Conservation (phyloP, 179 eudicot species). For the Patellifolia procumbens region DNA sequence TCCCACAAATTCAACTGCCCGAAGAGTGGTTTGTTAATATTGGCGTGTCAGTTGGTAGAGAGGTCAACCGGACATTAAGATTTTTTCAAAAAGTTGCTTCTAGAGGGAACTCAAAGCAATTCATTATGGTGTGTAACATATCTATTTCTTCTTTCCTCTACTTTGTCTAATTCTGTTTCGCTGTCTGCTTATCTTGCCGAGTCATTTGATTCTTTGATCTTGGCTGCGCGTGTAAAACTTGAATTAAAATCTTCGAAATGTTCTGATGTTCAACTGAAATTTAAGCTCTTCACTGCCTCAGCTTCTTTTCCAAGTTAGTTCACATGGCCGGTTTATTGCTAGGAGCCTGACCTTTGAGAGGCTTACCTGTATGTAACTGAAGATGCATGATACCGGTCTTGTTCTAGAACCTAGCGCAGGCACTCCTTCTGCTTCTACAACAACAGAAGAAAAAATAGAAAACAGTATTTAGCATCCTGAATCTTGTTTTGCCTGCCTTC, state of each 20-base stretch:
- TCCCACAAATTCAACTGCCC: slow-evolving; percentile 65
- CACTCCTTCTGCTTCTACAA: too few species aligned
- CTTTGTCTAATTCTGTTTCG: neutral
- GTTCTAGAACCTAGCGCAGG: too few species aligned
- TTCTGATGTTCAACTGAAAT: neutral
- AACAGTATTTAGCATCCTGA: neutral
- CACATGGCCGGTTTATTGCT: neutral
- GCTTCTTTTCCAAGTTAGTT: neutral
- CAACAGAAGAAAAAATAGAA: too few species aligned
- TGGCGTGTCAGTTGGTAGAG: slow-evolving; percentile 56
- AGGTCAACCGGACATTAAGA: slow-evolving; percentile 59
- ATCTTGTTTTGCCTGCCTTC: neutral
- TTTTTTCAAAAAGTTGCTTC: slow-evolving; percentile 78
- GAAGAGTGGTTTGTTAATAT: slow-evolving; percentile 66
- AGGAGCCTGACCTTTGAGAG: neutral
- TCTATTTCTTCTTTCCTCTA: slow-evolving; percentile 6
- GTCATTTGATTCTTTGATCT: neutral
- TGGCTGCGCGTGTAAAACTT: neutral
- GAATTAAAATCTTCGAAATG: neutral
- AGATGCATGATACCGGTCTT: neutral
- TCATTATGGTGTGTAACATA: slow-evolving; percentile 49
- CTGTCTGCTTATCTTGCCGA: neutral
- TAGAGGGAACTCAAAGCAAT: slow-evolving; percentile 69
- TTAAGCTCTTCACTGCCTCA: neutral
- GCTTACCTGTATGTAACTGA: neutral